Base-by-base conservation (phyloP, 1,139 yeast species). In the Candida sanyaensis region DNA sequence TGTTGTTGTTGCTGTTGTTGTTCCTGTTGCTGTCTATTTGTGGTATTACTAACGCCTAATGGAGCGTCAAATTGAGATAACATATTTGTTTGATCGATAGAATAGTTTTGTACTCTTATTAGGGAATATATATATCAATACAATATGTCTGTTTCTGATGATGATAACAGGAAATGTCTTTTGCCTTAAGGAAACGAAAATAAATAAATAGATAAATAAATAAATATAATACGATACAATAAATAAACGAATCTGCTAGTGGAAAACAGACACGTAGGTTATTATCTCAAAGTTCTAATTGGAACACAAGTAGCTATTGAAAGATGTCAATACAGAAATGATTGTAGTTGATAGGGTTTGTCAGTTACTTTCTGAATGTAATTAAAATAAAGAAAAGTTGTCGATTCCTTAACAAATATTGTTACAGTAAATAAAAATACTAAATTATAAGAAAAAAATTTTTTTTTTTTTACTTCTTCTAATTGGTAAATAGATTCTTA, bases 51-150 rank as follows among this genome's bases (percentile, higher is more conserved):
- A 34, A 31, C 30, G 12, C 27, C 31, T 21, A 41, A 26, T 11
- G 26, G 43, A 12, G 31, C 37, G 26, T 41, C 38, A 33, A 33
- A 41, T 17, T 41, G 43, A 4, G 43, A 41, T n/a, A 33, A 33
- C 43, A 41, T 41, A 6, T 24, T 11, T 8, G 21, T 13, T 11
- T 31, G 9, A 26, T 13, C 13, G 36, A 17, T n/a, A 12, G 40
- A 42, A 37, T 37, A 27, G 41, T 26, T 37, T 17, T 9, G 4
- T 36, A n/a, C n/a, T 36, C 7, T 21, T 23, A n/a, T 36, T 23
- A 11, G 17, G 2, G 36, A 33, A 33, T 33, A 33, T 33, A 13
- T 33, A 33, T 33, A 26, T 26, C 7, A 11, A 34, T 34, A 11
- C 26, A 34, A 34, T 34, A 34, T 26, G 28, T 26, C 28, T 26